These are phyloP conservation scores for Incumbomyces delicatus DNA, from an alignment of 2,329 filamentous ascomycete species.

Conservation along the genomic window DNA sequence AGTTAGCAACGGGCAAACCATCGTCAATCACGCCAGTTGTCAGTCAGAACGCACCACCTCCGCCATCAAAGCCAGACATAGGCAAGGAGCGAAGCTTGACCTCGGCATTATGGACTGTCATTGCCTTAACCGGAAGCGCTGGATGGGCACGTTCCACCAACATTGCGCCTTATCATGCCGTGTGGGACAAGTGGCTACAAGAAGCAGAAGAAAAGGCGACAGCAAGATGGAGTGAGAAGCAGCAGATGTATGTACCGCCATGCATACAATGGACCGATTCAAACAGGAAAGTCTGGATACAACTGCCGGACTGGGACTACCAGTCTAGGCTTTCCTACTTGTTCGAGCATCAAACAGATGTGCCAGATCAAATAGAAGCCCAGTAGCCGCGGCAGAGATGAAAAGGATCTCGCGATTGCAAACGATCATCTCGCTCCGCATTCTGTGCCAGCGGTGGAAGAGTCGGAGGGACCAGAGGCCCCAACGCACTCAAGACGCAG, in stretches of 20 bases:
- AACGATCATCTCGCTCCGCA: background rate
- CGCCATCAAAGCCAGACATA: constrained; percentile 11
- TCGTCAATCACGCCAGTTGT: background rate
- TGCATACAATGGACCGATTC: background rate
- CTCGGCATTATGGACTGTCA: constrained; percentile 38
- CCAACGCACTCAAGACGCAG: too few species aligned
- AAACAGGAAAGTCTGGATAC: background rate
- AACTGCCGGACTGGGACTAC: background rate
- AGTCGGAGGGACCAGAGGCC: too few species aligned
- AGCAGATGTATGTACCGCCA: background rate
- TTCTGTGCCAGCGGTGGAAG: background rate
- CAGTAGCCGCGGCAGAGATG: background rate
- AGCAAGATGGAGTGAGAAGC: background rate
- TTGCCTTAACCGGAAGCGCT: constrained; percentile 34
- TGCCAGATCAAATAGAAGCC: background rate
- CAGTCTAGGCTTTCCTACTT: background rate
- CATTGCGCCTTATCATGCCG: constrained; percentile 29
- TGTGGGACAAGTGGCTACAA: constrained; percentile 33
- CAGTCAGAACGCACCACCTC: constrained; percentile 1
- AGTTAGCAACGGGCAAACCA: too few species aligned
- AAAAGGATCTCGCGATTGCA: background rate
- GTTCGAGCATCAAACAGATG: background rate
- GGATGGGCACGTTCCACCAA: constrained; percentile 31
- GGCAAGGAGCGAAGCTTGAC: too few species aligned
- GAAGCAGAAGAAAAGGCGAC: constrained; percentile 21